Base-by-base conservation (phyloP, 805 yeast species). In the Ogataea nitratoaversa region DNA sequence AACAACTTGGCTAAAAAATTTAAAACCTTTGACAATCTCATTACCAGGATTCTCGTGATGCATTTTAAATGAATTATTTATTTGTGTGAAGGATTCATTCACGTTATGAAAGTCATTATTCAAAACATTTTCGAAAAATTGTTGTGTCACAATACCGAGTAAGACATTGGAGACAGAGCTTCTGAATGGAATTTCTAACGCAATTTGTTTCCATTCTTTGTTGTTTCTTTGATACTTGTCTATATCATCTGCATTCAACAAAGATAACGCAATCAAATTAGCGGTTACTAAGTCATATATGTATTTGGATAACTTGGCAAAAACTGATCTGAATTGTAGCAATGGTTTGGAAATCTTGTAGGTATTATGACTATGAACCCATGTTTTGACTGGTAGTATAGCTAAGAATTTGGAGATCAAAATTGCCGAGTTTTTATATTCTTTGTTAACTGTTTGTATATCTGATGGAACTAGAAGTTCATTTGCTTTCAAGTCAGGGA, bases 271-370 rank as follows among this genome's bases (percentile, higher is more conserved):
- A 54, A 70, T 73, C 42, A 69, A 53, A 37, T 68, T 71, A 34
- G 70, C 68, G 48, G 78, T 83, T 22, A 78, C 56, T n/a, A 80
- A 60, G 47, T 78, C 79, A 44, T 76, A 71, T 20, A 79, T 56
- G 31, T 70, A 70, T 18, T 60, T 63, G 23, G 71, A 71, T 35
- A 83, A 59, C 35, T 73, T 73, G 40, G 78, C 71, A 34, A 83
- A 57, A 41, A 78, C 77, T 16, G 88, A 80, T 54, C 89, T 73
- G 57, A 82, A 84, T 32, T 78, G 74, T 36, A 85, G 66, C 27
- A 86, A 65, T 29, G 76, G 72, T 48, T 82, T 75, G 14, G 87
- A 84, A 25, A 87, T 68, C 12, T 88, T 89, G 2, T 90, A 90
- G 33, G 74, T 72, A 62, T 77, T 81, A 36, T 73, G 76, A 30